A percentile compares a stretch with the other conserved stretches of the same genome.
These are phyloP conservation scores for Pulveroboletus ravenelii DNA, from an alignment of 768 basidiomycete genomes.

Conservation along the genomic window DNA sequence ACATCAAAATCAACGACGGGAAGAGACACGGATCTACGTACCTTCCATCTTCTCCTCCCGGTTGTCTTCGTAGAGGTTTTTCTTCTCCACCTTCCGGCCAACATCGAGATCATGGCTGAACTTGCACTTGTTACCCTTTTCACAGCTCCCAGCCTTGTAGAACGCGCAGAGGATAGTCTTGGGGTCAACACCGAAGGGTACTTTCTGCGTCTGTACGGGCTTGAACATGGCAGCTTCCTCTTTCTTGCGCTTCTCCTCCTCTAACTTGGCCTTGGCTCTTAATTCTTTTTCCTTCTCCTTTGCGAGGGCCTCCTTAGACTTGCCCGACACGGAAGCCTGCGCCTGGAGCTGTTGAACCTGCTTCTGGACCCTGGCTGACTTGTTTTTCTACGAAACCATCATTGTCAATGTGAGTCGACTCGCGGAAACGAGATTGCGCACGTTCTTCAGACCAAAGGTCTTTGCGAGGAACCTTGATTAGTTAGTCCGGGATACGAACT, in stretches of 20 bases:
- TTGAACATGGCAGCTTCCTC: conserved; percentile 83
- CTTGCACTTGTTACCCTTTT: conserved; percentile 94
- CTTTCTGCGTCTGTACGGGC: conserved; percentile 75
- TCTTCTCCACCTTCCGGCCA: conserved; percentile 91
- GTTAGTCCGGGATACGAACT: conserved; percentile 18
- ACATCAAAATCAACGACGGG: background rate
- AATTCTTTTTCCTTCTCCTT: conserved; percentile 84
- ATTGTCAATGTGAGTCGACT: conserved; percentile 7
- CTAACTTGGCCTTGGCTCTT: conserved; percentile 66
- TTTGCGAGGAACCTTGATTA: conserved; percentile 34
- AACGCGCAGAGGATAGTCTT: conserved; percentile 91
- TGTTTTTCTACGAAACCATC: conserved; percentile 68
- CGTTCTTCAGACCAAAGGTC: conserved; percentile 91
- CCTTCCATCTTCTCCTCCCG: conserved; percentile 77
- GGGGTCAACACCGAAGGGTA: conserved; percentile 94
- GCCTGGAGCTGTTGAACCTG: conserved; percentile 77
- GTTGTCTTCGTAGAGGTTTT: conserved; percentile 86
- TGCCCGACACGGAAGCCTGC: conserved; percentile 69
- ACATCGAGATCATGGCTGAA: conserved; percentile 93
- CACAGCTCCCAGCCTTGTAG: conserved; percentile 89
- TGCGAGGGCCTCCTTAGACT: conserved; percentile 71
- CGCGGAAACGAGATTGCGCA: conserved; percentile 33
- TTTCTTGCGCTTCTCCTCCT: conserved; percentile 79
- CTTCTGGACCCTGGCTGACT: conserved; percentile 88
- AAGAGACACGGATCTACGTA: conserved; percentile 30